Evolutionary conservation across 2,329 filamentous ascomycete genomes (phyloP).

Genomic region (Botrytis tulipae): DNA sequence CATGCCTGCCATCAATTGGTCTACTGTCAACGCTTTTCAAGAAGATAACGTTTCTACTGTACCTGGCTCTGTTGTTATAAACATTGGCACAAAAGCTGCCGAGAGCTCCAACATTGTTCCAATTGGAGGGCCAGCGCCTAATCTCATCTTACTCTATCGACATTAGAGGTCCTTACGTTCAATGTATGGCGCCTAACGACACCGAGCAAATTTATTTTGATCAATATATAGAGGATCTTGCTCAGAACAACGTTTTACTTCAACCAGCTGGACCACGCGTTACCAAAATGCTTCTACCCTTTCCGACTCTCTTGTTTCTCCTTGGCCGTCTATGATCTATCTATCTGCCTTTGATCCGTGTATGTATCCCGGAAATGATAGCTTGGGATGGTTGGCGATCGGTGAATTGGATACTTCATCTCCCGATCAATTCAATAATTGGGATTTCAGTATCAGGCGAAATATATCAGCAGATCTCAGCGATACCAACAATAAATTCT

Average conservation of each 20-base stretch:
- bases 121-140: not conserved
- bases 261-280: not conserved
- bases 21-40: not conserved
- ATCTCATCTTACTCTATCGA: not conserved
- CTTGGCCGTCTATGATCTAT: not conserved
- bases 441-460: not conserved
- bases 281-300: not conserved
- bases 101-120: not conserved
- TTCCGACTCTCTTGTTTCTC: not conserved
- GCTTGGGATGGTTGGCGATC: not conserved
- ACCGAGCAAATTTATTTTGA: not conserved
- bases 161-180: not conserved
- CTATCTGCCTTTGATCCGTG: not conserved
- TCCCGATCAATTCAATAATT: not conserved
- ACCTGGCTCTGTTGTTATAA: not conserved
- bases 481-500: not conserved
- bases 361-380: not conserved
- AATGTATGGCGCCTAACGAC: not conserved
- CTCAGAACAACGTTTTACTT: not conserved
- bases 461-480: not conserved
- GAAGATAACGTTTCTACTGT: not conserved
- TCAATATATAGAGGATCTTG: not conserved
- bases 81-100: not conserved
- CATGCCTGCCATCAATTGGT: not conserved
- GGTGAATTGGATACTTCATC: not conserved